Evolutionary conservation across 1,284 basidiomycete species (phyloP), one percentile per base, ranked within the genome.

Genomic region (Pisolithus thermaeus): DNA sequence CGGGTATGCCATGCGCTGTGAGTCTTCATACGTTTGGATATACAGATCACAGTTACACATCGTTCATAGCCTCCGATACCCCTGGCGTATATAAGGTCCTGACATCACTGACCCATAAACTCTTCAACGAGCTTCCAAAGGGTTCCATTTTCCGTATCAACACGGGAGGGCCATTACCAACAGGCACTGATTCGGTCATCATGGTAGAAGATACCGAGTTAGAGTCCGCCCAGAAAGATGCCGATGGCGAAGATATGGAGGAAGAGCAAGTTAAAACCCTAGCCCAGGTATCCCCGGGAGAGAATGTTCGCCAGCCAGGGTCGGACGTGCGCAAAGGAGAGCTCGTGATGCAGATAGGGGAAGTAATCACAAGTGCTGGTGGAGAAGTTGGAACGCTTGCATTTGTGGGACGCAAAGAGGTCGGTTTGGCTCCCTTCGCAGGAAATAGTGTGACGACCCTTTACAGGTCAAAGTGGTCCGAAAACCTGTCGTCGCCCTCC

Each of bases 121-220:
- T 72, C 35, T 47, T 65, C 35, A 59, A 64, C 9, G 59, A 70
- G 2, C 63, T 89, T 2, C 80, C 83, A 0, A 55, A 61, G 4
- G 79, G 77, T 6, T 69, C 69, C 8, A 76, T 91, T 50, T 90
- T 83, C 64, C 81, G 90, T 42, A 80, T 93, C 65, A 91, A 89
- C 67, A 89, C 87, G 0, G 87, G 90, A 6, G 84, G 80, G 1
- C 81, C 88, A 0, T 70, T 95, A 2, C 92, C 92, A 0, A 63
- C 67, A 0, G 90, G 87, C 2, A 72, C 86, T 7, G 85, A 94
- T 61, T 71, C 89, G 0, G 84, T 93, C 1, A 84, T 95, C 64
- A 94, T 94, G 90, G 92, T 95, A 16, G 92, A 95, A 69, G 92
- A 95, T 61, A 94, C 92, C 0, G 79, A 81, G 50, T 73, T 95